A percentile compares a stretch with the other conserved stretches of the same genome.
phyloP scores from a whole-genome alignment of 2,329 filamentous ascomycete species.

The Clonostachys chloroleuca region DNA sequence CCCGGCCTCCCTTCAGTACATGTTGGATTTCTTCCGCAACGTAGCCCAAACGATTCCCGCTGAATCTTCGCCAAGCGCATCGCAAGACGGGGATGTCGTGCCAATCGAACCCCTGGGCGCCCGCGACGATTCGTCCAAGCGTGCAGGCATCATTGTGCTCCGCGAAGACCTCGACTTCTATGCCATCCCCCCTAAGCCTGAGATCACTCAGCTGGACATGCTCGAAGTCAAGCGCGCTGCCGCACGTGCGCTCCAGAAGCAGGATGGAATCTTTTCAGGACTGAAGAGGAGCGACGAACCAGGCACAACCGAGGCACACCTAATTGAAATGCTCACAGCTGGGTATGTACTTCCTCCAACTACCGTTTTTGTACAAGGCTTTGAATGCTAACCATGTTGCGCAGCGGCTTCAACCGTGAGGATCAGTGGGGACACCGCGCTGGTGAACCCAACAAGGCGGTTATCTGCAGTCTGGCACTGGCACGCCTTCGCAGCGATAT shows the following conservation, averaged over 20 bases:
- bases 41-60: slow-evolving; percentile 94
- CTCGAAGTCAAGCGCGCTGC: slow-evolving; percentile 93
- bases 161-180: slow-evolving; percentile 98
- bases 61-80: slow-evolving; percentile 62
- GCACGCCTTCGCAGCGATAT: slow-evolving; percentile 91
- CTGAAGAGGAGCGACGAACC: slow-evolving; percentile 92
- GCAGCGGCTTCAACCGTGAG: slow-evolving; percentile 91
- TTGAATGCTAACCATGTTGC: slow-evolving; percentile 1
- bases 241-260: slow-evolving; percentile 77
- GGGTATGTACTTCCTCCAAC: slow-evolving; percentile 59
- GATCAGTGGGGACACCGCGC: slow-evolving; percentile 95
- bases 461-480: slow-evolving; percentile 93
- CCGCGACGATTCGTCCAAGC: slow-evolving; percentile 76
- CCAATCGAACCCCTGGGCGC: slow-evolving; percentile 68
- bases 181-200: slow-evolving; percentile 79
- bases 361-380: neutral
- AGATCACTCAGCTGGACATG: slow-evolving; percentile 88
- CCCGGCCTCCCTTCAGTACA: slow-evolving; percentile 92
- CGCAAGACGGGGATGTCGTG: slow-evolving; percentile 56
- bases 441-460: slow-evolving; percentile 96
- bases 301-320: slow-evolving; percentile 93
- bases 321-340: slow-evolving; percentile 98
- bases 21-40: slow-evolving; percentile 96
- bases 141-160: slow-evolving; percentile 94
- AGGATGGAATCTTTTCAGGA: slow-evolving; percentile 94